A percentile compares a stretch with the other conserved stretches of the same genome.
phyloP scores from a whole-genome alignment of 345 rosid genomes.

The Zanthoxylum bungeanum region DNA sequence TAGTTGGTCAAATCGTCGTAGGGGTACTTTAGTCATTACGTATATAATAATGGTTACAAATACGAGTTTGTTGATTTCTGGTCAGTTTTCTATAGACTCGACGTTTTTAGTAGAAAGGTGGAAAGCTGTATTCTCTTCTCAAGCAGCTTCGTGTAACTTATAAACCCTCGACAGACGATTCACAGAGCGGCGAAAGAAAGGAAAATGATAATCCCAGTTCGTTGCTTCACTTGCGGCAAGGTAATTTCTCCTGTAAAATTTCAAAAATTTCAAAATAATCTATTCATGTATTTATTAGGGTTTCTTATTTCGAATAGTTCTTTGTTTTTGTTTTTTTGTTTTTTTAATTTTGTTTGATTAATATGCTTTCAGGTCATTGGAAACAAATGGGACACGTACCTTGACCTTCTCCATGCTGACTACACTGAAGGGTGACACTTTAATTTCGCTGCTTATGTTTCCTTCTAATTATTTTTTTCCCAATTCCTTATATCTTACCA shows the following conservation, averaged over 20 bases:
- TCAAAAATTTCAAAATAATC: neutral
- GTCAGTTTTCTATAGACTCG: no score
- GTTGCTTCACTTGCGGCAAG: conserved; percentile 84
- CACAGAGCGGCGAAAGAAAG: no score
- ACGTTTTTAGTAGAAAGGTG: no score
- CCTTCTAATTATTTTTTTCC: neutral
- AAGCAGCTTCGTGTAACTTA: no score
- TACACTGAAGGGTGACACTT: conserved; percentile 59
- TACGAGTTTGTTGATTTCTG: no score
- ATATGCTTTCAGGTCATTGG: conserved; percentile 54
- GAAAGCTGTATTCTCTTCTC: no score
- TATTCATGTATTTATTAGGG: neutral
- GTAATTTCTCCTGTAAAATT: conserved; percentile 10
- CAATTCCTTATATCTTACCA: neutral
- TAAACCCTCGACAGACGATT: no score
- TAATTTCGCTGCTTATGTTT: neutral
- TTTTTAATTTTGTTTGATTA: neutral
- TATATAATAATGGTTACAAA: no score
- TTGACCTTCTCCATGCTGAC: conserved; percentile 74
- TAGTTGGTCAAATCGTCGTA: no score
- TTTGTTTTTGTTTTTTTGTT: conserved; percentile 5
- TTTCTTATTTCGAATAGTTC: neutral
- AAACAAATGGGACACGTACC: conserved; percentile 76
- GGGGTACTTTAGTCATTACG: no score
- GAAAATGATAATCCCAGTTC: conserved; percentile 76